Conservation (phyloP, 768 basidiomycete genomes). For the Infundibulicybe gibba region DNA sequence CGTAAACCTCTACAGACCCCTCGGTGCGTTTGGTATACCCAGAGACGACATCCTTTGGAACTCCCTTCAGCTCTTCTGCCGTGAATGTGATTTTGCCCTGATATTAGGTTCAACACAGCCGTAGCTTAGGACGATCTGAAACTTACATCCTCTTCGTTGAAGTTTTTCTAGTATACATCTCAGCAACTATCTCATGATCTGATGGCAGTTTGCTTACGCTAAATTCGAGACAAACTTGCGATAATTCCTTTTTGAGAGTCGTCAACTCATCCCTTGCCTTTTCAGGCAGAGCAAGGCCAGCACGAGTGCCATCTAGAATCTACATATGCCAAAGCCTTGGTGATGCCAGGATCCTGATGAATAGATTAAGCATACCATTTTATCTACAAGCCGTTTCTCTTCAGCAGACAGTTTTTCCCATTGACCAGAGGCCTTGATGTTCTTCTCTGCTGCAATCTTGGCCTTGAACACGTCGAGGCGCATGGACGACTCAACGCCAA, state of each 20-base stretch:
- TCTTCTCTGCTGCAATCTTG: slow-evolving; percentile 65
- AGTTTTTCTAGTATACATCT: slow-evolving; percentile 62
- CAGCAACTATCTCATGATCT: slow-evolving; percentile 1
- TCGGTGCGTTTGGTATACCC: slow-evolving; percentile 71
- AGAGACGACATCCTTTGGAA: slow-evolving; percentile 74
- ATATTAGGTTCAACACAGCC: background rate
- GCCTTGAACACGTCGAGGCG: slow-evolving; percentile 77
- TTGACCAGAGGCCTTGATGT: slow-evolving; percentile 56
- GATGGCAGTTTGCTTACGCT: slow-evolving; percentile 41
- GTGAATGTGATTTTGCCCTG: slow-evolving; percentile 67
- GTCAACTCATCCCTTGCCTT: slow-evolving; percentile 55
- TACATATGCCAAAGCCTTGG: slow-evolving; percentile 10
- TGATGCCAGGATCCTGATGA: background rate
- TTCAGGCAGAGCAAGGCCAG: slow-evolving; percentile 72
- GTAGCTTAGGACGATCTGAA: background rate
- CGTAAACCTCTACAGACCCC: slow-evolving; percentile 55
- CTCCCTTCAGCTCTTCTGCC: slow-evolving; percentile 71
- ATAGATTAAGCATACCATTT: slow-evolving; percentile 43
- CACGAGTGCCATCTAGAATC: slow-evolving; percentile 75
- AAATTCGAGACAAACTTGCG: slow-evolving; percentile 75
- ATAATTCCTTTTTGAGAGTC: slow-evolving; percentile 70
- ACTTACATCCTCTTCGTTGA: slow-evolving; percentile 80
- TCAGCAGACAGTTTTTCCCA: slow-evolving; percentile 64
- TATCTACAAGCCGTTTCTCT: slow-evolving; percentile 75
- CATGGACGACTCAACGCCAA: slow-evolving; percentile 75